These are phyloP conservation scores for Colletotrichum lindemuthianum DNA, from an alignment of 2,329 filamentous ascomycete species.

Conservation along the genomic window DNA sequence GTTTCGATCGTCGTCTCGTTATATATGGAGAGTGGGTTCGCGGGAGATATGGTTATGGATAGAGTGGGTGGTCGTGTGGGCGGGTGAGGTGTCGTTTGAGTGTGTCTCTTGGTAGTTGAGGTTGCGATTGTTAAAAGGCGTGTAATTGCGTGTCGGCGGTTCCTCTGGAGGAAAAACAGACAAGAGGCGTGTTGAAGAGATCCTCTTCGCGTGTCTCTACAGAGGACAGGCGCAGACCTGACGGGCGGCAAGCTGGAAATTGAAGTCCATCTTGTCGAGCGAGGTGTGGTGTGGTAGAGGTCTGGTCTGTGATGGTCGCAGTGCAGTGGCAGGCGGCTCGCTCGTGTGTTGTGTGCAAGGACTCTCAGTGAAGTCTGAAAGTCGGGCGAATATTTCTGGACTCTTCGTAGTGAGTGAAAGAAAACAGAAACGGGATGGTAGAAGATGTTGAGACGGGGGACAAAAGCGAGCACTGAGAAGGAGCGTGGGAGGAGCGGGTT, in stretches of 20 bases:
- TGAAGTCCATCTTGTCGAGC: conserved; percentile 37
- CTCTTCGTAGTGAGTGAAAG: background rate
- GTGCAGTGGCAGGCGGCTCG: background rate
- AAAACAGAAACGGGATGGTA: background rate
- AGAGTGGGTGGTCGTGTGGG: conserved; percentile 36
- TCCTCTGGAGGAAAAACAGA: conserved; percentile 21
- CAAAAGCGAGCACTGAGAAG: conserved; percentile 2
- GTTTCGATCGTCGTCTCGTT: background rate
- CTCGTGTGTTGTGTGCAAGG: conserved; percentile 3
- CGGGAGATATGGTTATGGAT: conserved; percentile 10
- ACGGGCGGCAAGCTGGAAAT: conserved; percentile 37
- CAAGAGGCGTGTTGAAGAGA: conserved; percentile 28
- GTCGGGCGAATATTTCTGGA: background rate
- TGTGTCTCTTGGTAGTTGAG: background rate
- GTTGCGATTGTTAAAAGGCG: conserved; percentile 5
- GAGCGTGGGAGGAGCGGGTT: conserved; percentile 33
- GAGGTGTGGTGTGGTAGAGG: conserved; percentile 2
- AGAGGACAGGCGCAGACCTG: conserved; percentile 33
- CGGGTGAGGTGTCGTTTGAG: conserved; percentile 9
- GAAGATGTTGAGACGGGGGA: background rate
- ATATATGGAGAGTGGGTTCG: conserved; percentile 1
- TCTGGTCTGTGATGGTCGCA: conserved; percentile 9
- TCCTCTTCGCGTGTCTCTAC: conserved; percentile 30
- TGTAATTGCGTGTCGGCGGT: conserved; percentile 13
- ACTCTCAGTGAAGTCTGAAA: conserved; percentile 25